phyloP scores from a whole-genome alignment of 352 stramenopile species.

The Globisporangium perplexum region DNA sequence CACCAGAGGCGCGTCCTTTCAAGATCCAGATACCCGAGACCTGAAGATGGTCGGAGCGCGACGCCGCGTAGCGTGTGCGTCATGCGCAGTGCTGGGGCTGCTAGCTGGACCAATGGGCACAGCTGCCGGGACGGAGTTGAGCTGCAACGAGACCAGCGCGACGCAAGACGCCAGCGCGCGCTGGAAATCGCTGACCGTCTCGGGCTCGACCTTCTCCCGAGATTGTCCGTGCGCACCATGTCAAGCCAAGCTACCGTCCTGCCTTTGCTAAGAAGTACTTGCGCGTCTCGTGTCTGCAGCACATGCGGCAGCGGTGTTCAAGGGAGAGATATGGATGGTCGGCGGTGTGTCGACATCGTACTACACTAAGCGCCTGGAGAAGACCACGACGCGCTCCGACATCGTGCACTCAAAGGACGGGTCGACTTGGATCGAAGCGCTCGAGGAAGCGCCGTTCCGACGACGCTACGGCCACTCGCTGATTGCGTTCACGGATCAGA shows the following conservation, averaged over 20 bases:
- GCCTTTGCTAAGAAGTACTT: background rate
- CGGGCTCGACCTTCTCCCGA: conserved; percentile 47
- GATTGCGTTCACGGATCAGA: conserved; percentile 47
- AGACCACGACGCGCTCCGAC: conserved; percentile 61
- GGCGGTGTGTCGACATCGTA: conserved; percentile 68
- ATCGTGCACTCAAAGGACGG: conserved; percentile 58
- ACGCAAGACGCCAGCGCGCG: conserved; percentile 36
- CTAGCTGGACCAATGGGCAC: background rate
- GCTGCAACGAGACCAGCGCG: conserved; percentile 44
- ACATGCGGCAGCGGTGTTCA: conserved; percentile 56
- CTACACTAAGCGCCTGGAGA: conserved; percentile 68
- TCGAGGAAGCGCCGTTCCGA: conserved; percentile 72
- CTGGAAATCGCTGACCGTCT: conserved; percentile 41
- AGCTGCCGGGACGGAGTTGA: conserved; percentile 13
- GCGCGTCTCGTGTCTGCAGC: conserved; percentile 20
- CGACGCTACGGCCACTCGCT: conserved; percentile 70
- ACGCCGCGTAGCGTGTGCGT: background rate
- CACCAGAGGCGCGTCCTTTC: background rate
- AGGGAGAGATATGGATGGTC: conserved; percentile 62
- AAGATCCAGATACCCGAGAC: background rate
- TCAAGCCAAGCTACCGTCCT: background rate
- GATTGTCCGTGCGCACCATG: conserved; percentile 29
- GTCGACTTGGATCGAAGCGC: conserved; percentile 44
- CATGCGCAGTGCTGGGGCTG: background rate
- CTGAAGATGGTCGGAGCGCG: background rate